Evolutionary conservation across 768 basidiomycete genomes (phyloP), one percentile per base, ranked within the genome.

Genomic region (Rhodotorula kratochvilovae): DNA sequence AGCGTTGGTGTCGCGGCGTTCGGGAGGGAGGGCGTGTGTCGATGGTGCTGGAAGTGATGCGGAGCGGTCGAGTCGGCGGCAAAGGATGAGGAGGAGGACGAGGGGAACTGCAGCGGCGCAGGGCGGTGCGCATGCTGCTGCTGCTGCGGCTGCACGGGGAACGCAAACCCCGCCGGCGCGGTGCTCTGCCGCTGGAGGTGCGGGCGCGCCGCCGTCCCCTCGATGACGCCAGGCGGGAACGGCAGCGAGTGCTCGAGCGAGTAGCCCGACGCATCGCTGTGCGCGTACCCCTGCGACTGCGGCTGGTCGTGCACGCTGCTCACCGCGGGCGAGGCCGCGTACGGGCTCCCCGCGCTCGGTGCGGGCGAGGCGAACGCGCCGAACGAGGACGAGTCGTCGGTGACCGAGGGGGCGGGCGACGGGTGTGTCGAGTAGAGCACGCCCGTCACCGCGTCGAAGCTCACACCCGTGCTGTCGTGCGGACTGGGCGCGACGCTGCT

Each of bases 361-460:
- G 66, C 7, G 5, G 56, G 11, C 35, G 42, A 46, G 5, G 33
- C 51, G 13, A n/a, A 29, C 13, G n/a, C n/a, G 51, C 48, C 36
- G 31, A 42, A 56, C n/a, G 36, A 50, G 48, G 68, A 50, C 48
- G 68, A 63, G 12, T 57, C 35, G 25, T 50, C 68, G 69, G 48
- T 62, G 15, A 60, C 55, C 35, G 64, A 66, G n/a, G 61, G 60
- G 31, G 62, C 64, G 21, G 70, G 60, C 31, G 63, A 65, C 8
- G 60, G 33, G 15, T 35, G 53, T 13, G 51, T 31, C 8, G 58
- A 67, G 15, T 31, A 55, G 54, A 50, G 23, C 5, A 50, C 2
- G 5, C 48, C 48, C 48, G 48, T 50, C 48, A 13, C 48, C 25
- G 48, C 12, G 48, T 50, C 48, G 48, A 50, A 23, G 23, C 23